Evolutionary conservation across 148 eudicot species (phyloP).

Genomic region (Dysphania ambrosioides): DNA sequence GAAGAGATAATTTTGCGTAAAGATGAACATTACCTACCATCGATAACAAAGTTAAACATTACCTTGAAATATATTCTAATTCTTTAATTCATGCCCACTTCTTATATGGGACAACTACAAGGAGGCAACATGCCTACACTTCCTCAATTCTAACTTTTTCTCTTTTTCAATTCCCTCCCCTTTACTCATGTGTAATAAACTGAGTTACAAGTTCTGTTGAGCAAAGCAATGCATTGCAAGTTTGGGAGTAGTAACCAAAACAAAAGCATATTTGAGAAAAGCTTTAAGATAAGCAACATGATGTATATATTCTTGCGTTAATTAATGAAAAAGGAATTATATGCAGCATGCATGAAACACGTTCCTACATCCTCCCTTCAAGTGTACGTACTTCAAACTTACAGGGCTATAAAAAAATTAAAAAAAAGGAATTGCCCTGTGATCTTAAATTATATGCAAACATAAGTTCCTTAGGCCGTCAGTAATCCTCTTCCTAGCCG

Average conservation of each 20-base stretch:
- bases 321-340: neutral
- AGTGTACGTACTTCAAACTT: neutral
- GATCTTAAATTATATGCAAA: neutral
- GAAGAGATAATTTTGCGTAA: neutral
- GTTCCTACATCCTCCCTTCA: neutral
- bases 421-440: neutral
- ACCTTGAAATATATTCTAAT: neutral
- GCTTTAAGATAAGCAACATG: slow-evolving; percentile 7
- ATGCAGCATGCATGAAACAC: slow-evolving; percentile 13
- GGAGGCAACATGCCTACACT: neutral
- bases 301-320: slow-evolving; percentile 11
- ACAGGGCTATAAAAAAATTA: no score
- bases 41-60: no score
- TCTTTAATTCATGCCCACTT: neutral
- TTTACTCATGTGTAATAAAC: neutral
- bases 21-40: neutral
- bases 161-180: neutral
- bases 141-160: neutral
- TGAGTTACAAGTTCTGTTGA: neutral
- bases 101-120: neutral
- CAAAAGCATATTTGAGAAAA: neutral
- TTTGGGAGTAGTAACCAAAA: neutral
- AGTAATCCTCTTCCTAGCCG: neutral
- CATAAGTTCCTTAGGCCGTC: neutral
- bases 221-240: neutral